Evolutionary conservation across 2,329 filamentous ascomycete genomes (phyloP), one percentile per base, ranked within the genome.

Genomic region (Microdochium bolleyi): DNA sequence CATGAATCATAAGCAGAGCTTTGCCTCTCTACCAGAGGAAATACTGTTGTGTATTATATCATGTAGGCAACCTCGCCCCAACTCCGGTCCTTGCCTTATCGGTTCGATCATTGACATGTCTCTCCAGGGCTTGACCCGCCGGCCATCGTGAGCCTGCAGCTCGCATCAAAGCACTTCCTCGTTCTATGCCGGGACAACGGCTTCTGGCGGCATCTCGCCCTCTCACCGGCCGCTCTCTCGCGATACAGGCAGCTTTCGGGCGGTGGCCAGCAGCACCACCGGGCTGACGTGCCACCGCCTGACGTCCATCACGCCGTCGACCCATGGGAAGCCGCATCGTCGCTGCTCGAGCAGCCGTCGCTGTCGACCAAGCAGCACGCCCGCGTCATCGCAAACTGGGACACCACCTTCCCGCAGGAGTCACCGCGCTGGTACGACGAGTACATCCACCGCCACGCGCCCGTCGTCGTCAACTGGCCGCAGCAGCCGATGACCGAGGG

Each of bases 371-470:
- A 61, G 62, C 70, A 79, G 59, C 72, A 73, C 52, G 69, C 73
- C 22, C 78, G 83, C 50, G 79, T 89, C 53, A 73, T 88, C 62
- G 84, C 85, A 3, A 89, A 89, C 59, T 96, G 91, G 91, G 89
- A 96, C 60, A 89, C 89, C 1, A 82, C 82, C 0, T 90, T 87
- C 57, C 80, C 84, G 0, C 73, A 70, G 3, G 91, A 96, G 69
- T 75, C 74, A 41, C 76, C 92, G 21, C 83, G 88, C 49, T 96
- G 90, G 87, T 96, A 95, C 66, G 80, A 88, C 52, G 92, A 96
- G 67, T 96, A 91, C 63, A 86, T 95, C 56, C 89, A 92, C 51
- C 80, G 92, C 32, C 79, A 92, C 68, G 90, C 83, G 1, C 84
- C 85, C 0, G 76, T 90, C n/a, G 78, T 77, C 14, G 74, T 90